These are phyloP conservation scores for Candida maris DNA, from an alignment of 805 yeast genomes.

Conservation along the genomic window DNA sequence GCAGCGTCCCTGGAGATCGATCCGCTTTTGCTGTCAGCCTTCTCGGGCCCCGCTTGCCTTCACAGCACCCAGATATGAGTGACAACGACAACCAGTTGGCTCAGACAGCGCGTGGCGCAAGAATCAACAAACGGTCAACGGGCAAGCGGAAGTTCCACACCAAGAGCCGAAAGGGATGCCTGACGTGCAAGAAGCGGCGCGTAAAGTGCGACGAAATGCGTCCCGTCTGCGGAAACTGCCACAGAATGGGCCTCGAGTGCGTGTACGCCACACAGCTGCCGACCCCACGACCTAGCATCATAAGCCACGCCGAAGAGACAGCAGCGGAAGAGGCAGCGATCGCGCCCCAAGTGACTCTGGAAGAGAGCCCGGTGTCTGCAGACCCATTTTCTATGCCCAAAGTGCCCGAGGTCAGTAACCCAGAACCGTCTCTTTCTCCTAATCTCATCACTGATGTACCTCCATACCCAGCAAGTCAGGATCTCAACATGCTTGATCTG, in stretches of 20 bases:
- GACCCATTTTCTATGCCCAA: conserved; percentile 2
- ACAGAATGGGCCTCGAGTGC: conserved; percentile 75
- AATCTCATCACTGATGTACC: conserved; percentile 29
- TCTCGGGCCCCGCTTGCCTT: too few relatives aligned
- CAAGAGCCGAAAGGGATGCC: conserved; percentile 85
- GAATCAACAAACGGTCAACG: conserved; percentile 40
- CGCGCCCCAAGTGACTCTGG: background rate
- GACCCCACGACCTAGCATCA: conserved; percentile 1
- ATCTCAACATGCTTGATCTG: conserved; percentile 69
- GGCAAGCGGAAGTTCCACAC: conserved; percentile 86
- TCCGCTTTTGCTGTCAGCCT: too few relatives aligned
- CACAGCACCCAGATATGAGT: too few relatives aligned
- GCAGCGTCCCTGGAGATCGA: too few relatives aligned
- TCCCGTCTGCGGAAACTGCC: conserved; percentile 78
- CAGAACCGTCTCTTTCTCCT: conserved; percentile 28
- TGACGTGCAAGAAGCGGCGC: conserved; percentile 81
- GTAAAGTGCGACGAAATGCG: conserved; percentile 90
- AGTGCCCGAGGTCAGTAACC: conserved; percentile 2
- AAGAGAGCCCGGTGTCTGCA: background rate
- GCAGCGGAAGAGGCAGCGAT: background rate
- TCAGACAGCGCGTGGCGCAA: too few relatives aligned
- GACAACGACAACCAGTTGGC: too few relatives aligned
- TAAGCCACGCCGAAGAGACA: conserved; percentile 1
- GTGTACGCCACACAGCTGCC: conserved; percentile 38
- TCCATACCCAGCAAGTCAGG: conserved; percentile 25